phyloP scores from a whole-genome alignment of 306 rosid species.

The Rosa lucieae region DNA sequence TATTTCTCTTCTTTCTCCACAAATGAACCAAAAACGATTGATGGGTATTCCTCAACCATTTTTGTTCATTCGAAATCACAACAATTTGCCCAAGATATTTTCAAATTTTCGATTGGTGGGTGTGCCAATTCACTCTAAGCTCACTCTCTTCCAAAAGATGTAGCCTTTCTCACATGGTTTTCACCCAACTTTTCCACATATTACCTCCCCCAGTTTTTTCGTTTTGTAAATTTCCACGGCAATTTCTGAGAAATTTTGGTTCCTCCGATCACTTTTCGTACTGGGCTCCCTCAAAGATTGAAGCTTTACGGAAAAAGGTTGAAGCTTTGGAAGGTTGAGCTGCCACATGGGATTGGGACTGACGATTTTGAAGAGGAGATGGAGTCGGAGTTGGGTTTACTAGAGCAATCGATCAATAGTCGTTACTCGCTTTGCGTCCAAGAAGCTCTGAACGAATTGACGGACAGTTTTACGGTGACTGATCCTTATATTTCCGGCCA shows the following conservation, averaged over 20 bases:
- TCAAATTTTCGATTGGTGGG: background rate
- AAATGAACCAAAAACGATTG: conserved; percentile 19
- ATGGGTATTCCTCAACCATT: conserved; percentile 19
- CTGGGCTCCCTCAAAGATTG: conserved; percentile 6
- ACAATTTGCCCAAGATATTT: conserved; percentile 39
- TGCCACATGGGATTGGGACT: conserved; percentile 92
- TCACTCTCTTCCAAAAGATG: conserved; percentile 5
- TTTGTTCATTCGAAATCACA: conserved; percentile 21
- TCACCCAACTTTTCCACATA: background rate
- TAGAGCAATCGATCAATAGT: conserved; percentile 47
- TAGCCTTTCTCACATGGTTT: background rate
- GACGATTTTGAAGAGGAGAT: conserved; percentile 32
- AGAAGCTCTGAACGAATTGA: conserved; percentile 61
- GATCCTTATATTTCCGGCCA: conserved; percentile 79
- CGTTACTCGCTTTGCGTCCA: conserved; percentile 56
- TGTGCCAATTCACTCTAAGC: background rate
- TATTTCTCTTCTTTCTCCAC: background rate
- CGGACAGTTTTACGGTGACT: conserved; percentile 68
- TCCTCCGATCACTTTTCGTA: background rate
- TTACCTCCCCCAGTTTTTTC: background rate
- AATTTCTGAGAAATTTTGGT: background rate
- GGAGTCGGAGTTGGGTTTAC: conserved; percentile 45
- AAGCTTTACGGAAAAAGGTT: background rate
- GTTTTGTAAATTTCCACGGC: background rate
- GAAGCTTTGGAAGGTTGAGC: conserved; percentile 3